phyloP scores from a whole-genome alignment of 2,329 filamentous ascomycete genomes.

The Fusarium incarnatum region DNA sequence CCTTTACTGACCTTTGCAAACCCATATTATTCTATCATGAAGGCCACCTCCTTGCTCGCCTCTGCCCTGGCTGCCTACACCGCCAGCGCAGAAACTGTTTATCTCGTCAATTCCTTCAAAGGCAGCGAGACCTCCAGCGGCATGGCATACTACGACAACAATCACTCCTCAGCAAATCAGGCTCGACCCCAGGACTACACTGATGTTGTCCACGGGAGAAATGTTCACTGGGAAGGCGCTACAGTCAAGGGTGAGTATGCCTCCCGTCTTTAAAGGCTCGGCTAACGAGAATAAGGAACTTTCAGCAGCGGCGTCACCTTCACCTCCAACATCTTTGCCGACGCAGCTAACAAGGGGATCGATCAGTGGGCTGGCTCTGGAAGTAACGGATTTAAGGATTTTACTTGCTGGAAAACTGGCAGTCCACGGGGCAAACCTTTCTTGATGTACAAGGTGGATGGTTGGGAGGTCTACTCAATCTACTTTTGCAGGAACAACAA shows the following conservation, averaged over 20 bases:
- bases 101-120: slow-evolving; percentile 10
- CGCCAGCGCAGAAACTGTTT: background rate
- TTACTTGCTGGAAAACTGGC: background rate
- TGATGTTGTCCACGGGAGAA: background rate
- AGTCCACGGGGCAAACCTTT: background rate
- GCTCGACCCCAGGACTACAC: slow-evolving; percentile 1
- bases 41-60: background rate
- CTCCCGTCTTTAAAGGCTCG: accelerated
- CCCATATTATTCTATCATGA: background rate
- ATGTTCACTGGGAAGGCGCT: background rate
- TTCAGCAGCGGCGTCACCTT: slow-evolving; percentile 3
- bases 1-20: background rate
- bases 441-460: background rate
- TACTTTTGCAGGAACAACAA: background rate
- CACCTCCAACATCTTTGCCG: slow-evolving; percentile 5
- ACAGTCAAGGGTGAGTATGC: background rate
- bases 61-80: accelerated
- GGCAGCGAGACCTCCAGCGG: background rate
- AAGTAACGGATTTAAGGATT: background rate
- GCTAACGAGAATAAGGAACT: background rate
- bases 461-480: background rate
- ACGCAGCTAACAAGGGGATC: background rate
- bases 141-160: slow-evolving; percentile 5
- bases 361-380: slow-evolving; percentile 9
- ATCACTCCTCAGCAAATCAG: background rate